Evolutionary conservation across 2,329 filamentous ascomycete species (phyloP).

Genomic region (Diaporthe sp.): DNA sequence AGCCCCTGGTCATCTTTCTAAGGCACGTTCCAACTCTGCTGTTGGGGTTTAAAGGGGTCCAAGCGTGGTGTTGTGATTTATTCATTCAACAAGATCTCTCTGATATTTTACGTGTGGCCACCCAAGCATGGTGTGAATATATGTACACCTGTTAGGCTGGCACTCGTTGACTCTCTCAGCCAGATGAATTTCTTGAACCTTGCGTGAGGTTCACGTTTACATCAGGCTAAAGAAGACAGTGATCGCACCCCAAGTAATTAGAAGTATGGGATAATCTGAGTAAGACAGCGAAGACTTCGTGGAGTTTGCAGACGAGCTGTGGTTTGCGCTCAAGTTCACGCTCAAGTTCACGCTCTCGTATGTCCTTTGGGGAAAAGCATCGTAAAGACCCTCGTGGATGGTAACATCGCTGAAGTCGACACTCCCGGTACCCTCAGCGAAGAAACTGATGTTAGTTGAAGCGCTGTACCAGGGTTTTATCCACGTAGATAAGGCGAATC

Average conservation of each 20-base stretch:
- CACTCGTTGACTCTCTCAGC: background rate
- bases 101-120: background rate
- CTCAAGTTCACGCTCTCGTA: background rate
- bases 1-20: too few species aligned
- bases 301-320: background rate
- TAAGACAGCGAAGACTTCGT: background rate
- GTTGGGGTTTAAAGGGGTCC: too few species aligned
- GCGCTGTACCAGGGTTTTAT: constrained; percentile 54
- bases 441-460: constrained; percentile 53
- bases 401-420: constrained; percentile 51
- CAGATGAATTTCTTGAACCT: background rate
- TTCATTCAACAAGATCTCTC: background rate
- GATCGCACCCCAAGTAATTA: background rate
- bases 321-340: background rate
- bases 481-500: constrained; percentile 59
- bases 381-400: constrained; percentile 53
- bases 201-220: background rate
- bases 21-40: background rate
- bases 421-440: constrained; percentile 50
- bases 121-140: background rate
- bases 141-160: background rate
- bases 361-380: constrained; percentile 44
- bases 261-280: background rate
- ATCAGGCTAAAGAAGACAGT: constrained; percentile 5
- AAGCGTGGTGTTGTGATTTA: background rate